Evolutionary conservation across 2,329 filamentous ascomycete species (phyloP), one percentile per base, ranked within the genome.

Genomic region (Monilinia aucupariae): DNA sequence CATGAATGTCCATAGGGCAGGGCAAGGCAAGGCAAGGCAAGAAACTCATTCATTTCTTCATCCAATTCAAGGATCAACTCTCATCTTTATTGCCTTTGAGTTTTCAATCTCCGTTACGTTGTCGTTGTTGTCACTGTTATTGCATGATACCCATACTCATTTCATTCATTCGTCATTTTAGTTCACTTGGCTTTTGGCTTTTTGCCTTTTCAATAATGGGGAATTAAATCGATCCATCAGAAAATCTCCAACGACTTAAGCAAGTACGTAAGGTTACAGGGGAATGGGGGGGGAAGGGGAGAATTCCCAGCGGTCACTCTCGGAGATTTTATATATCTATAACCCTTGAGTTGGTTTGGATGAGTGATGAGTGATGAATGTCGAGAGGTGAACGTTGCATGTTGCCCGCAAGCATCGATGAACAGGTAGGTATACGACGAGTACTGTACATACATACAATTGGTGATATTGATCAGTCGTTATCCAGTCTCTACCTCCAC

Each of bases 271-370:
- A 37, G 2, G 34, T 37, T 1, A 37, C 34, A 37, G 34, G 34
- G 34, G 9, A 37, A 37, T 22, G 34, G 15, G 45, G 15, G 45
- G 32, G n/a, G 7, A 15, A 54, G 34, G 53, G 47, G 39, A 20
- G 39, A 55, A 51, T 53, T 53, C 59, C 48, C 39, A 53, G 59
- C 59, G 4, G 22, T 56, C 20, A 20, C 53, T 22, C 32, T 62
- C 51, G 51, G 51, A 49, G 59, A 56, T 62, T 56, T 61, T 34
- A 56, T 56, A 56, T 56, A 56, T 49, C 49, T 56, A 56, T 45
- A 47, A 20, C 27, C 53, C 39, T 56, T 15, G 39, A 22, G 22
- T 34, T 22, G 4, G 12, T 43, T 25, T 32, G 53, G 53, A 22
- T 9, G 15, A 50, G n/a, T 32, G 48, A 32, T 30, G 52, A 12